phyloP scores from a whole-genome alignment of 129 eudicot species.

The Saussurea involucrata region DNA sequence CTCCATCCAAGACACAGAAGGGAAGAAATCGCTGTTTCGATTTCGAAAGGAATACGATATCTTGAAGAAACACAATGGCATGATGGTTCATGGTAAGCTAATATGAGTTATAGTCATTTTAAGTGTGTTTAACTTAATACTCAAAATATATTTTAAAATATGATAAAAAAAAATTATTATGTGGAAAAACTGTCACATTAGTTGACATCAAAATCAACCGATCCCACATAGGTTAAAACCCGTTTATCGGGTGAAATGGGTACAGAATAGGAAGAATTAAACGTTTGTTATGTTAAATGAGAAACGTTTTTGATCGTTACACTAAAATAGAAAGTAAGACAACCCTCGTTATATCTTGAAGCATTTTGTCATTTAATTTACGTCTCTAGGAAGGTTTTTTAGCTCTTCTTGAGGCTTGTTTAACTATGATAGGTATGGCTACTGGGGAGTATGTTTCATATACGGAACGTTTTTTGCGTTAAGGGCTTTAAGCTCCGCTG shows the following conservation, averaged over 20 bases:
- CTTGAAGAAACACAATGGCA: conserved; percentile 55
- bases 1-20: conserved; percentile 44
- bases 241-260: too few species aligned
- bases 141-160: not conserved
- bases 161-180: not conserved
- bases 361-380: not conserved
- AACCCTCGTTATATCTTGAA: not conserved
- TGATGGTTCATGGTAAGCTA: conserved; percentile 66
- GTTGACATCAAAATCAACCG: not conserved
- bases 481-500: conserved; percentile 39
- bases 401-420: not conserved
- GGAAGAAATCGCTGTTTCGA: conserved; percentile 38
- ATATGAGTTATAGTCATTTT: not conserved
- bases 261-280: not conserved
- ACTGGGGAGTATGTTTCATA: conserved; percentile 68
- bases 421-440: conserved; percentile 41
- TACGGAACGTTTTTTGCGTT: conserved; percentile 55
- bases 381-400: not conserved
- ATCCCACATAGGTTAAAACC: not conserved
- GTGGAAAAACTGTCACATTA: not conserved
- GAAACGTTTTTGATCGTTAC: not conserved
- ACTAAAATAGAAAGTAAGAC: not conserved
- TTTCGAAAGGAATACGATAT: conserved; percentile 39
- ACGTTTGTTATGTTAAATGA: too few species aligned
- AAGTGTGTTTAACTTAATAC: not conserved